Evolutionary conservation across 768 basidiomycete species (phyloP), one percentile per base, ranked within the genome.

Genomic region (Pluteus cervinus): DNA sequence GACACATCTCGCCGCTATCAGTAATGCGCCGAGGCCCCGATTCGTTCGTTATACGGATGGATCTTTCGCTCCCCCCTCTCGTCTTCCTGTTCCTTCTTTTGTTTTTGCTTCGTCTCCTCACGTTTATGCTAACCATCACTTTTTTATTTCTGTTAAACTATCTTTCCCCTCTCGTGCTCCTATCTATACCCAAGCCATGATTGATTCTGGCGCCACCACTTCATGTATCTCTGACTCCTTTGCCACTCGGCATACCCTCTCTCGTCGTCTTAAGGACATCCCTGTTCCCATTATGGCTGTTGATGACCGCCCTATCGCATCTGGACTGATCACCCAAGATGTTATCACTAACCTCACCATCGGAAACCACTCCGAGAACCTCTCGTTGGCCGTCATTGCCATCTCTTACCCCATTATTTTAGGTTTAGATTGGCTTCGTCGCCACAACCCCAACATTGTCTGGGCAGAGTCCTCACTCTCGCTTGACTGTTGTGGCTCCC

Each of bases 291-390:
- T 67, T 23, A 50, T 57, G 21, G 55, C 60, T 1, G 55, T 66
- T 20, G 62, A 68, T 39, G 48, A 66, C 41, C 49, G 56, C 30
- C 65, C 62, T 10, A 58, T 67, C 23, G 51, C 59, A 15, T 65
- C 60, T 33, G 68, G 68, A 4, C 47, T 64, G 9, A 52, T 68
- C 29, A 65, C 63, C 31, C 59, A 65, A 23, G 58, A 65, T 36
- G 48, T 66, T 20, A 41, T 66, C 5, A 40, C 58, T 11, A 26
- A 47, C 3, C 31, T 70, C 4, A 33, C 36, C 2, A 43, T 62
- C 31, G 36, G 47, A 14, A 25, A 50, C 29, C 65, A 67, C 33
- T 37, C 42, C 2, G 63, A 67, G 47, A 40, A 28, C 15, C 36
- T 59, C 28, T 21, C 46, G 14, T 48, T 68, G 1, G 49, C 36